phyloP scores from a whole-genome alignment of 768 basidiomycete genomes.

The Tricholoma furcatifolium region DNA sequence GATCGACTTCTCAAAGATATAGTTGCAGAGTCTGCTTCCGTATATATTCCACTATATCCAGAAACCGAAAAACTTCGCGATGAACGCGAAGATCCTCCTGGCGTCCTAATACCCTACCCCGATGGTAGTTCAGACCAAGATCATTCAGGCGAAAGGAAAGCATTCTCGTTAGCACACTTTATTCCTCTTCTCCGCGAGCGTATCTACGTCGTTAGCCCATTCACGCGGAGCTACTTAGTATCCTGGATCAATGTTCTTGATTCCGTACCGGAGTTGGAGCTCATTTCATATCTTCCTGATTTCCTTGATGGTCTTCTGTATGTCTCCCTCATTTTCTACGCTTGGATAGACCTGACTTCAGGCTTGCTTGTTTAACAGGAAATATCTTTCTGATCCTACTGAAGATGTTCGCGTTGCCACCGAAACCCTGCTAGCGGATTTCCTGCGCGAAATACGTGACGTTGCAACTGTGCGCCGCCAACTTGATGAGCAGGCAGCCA shows the following conservation, averaged over 20 bases:
- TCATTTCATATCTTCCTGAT: slow-evolving; percentile 92
- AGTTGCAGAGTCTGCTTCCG: slow-evolving; percentile 93
- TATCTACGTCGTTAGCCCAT: slow-evolving; percentile 93
- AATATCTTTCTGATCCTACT: slow-evolving; percentile 93
- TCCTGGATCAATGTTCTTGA: slow-evolving; percentile 96
- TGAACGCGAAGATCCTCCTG: slow-evolving; percentile 50
- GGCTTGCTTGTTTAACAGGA: slow-evolving; percentile 43
- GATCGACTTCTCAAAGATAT: slow-evolving; percentile 98
- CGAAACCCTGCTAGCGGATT: slow-evolving; percentile 84
- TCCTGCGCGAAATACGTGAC: slow-evolving; percentile 87
- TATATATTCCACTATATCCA: slow-evolving; percentile 86
- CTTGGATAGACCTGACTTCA: slow-evolving; percentile 1
- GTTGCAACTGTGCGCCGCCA: slow-evolving; percentile 74
- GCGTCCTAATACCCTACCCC: slow-evolving; percentile 66
- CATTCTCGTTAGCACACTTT: slow-evolving; percentile 93
- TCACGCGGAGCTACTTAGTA: slow-evolving; percentile 94
- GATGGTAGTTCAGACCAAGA: slow-evolving; percentile 47
- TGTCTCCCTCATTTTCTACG: slow-evolving; percentile 28
- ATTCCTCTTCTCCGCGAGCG: slow-evolving; percentile 92
- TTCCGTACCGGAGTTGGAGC: slow-evolving; percentile 93
- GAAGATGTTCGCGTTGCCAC: slow-evolving; percentile 92
- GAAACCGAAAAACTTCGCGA: slow-evolving; percentile 73
- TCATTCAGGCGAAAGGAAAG: slow-evolving; percentile 52
- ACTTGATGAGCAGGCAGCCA: slow-evolving; percentile 49
- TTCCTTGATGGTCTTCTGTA: slow-evolving; percentile 93